Percentiles rank a stretch among this genome's conserved stretches.
phyloP scores from a whole-genome alignment of 139 green algal genomes.

The Picochlorum sp. region DNA sequence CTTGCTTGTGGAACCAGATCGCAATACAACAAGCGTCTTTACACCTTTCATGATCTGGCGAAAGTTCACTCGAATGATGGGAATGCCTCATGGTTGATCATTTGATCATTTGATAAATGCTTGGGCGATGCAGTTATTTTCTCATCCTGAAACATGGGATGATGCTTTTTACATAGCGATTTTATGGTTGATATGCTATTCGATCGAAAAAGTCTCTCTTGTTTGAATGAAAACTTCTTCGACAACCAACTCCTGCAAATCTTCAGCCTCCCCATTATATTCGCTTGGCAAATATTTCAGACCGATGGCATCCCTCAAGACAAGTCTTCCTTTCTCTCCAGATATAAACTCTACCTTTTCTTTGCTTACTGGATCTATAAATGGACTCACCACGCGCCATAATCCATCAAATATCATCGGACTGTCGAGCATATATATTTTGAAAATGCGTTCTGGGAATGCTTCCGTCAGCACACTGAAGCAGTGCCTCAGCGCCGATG shows the following conservation, averaged over 20 bases:
- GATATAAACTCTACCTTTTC: conserved; percentile 8
- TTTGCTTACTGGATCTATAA: neutral
- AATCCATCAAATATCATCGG: conserved; percentile 2
- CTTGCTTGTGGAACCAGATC: too few relatives aligned
- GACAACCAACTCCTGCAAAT: neutral
- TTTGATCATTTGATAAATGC: too few relatives aligned
- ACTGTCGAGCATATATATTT: conserved; percentile 10
- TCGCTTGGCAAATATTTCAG: neutral
- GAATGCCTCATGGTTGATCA: too few relatives aligned
- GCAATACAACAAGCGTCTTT: too few relatives aligned
- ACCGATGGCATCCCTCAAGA: neutral
- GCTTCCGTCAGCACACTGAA: neutral
- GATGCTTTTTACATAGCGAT: too few relatives aligned
- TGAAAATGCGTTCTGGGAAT: conserved; percentile 10
- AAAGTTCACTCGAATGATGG: too few relatives aligned
- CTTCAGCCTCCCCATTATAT: neutral
- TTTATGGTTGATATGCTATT: too few relatives aligned
- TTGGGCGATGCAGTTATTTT: too few relatives aligned
- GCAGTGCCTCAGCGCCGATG: neutral
- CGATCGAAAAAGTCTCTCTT: too few relatives aligned
- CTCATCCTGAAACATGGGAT: too few relatives aligned
- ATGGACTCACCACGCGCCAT: neutral
- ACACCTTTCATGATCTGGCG: too few relatives aligned
- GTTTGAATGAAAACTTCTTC: neutral
- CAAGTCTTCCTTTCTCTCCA: neutral